Evolutionary conservation across 495 filamentous ascomycete species (phyloP).

Genomic region (Penicillium cosmopolitanum): DNA sequence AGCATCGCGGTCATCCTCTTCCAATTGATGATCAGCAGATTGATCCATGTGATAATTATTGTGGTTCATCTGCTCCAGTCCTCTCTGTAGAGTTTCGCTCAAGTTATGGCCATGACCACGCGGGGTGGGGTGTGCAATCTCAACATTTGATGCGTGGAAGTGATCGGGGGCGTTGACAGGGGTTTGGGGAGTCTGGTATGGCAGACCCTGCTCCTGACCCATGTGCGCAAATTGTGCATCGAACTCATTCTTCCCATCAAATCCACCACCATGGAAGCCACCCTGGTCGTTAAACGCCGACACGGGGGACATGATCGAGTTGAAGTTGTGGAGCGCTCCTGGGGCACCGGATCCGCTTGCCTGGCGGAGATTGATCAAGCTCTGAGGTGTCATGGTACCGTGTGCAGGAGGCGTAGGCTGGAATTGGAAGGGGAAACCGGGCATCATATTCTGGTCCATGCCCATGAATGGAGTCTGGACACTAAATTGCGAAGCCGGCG

Average conservation of each 20-base stretch:
- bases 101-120: conserved; percentile 67
- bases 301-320: conserved; percentile 49
- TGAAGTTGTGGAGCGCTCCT: conserved; percentile 41
- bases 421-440: conserved; percentile 46
- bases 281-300: conserved; percentile 47
- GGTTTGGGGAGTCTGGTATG: conserved; percentile 36
- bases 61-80: conserved; percentile 73
- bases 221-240: conserved; percentile 27
- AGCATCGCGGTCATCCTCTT: conserved; percentile 60
- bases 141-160: conserved; percentile 51
- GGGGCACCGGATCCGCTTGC: conserved; percentile 33
- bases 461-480: conserved; percentile 48
- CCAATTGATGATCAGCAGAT: conserved; percentile 70
- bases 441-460: conserved; percentile 43
- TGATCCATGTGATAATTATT: conserved; percentile 76
- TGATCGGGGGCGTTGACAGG: conserved; percentile 44
- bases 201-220: conserved; percentile 32
- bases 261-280: conserved; percentile 39
- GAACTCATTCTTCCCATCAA: conserved; percentile 36
- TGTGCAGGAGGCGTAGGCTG: conserved; percentile 50
- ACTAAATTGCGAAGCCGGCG: conserved; percentile 55
- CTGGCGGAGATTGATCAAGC: conserved; percentile 46
- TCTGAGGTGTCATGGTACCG: conserved; percentile 48
- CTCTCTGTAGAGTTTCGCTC: conserved; percentile 76
- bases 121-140: conserved; percentile 68